Percentiles rank a stretch among this genome's conserved stretches.
Conservation (phyloP, 805 yeast species). For the Cyberlindnera suaveolens region DNA sequence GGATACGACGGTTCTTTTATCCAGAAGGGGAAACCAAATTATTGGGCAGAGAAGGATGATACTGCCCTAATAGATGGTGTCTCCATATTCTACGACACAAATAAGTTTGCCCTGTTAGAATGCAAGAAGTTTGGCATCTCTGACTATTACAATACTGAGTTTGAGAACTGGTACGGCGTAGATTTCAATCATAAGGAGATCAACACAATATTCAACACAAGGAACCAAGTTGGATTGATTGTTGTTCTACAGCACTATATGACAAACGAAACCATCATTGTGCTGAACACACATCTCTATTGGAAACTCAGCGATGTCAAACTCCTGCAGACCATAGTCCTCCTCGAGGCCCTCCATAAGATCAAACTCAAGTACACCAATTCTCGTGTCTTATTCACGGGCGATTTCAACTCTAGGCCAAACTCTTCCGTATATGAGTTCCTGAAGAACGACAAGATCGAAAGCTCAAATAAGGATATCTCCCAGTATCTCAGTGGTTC, state of each 20-base stretch:
- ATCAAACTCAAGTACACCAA: conserved; percentile 23
- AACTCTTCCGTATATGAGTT: conserved; percentile 44
- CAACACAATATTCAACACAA: conserved; percentile 29
- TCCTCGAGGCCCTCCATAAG: conserved; percentile 30
- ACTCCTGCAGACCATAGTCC: conserved; percentile 43
- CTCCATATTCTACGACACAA: conserved; percentile 44
- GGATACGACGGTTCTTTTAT: conserved; percentile 44
- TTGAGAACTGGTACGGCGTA: conserved; percentile 7
- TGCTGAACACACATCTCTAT: conserved; percentile 56
- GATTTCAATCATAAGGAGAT: conserved; percentile 17
- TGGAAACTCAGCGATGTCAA: conserved; percentile 56
- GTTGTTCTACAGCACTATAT: conserved; percentile 39
- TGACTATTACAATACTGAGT: conserved; percentile 13
- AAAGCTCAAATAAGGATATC: conserved; percentile 20
- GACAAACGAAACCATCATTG: conserved; percentile 35
- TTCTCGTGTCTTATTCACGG: conserved; percentile 40
- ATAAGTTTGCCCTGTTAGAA: conserved; percentile 37
- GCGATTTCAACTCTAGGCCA: conserved; percentile 52
- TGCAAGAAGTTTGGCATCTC: conserved; percentile 28
- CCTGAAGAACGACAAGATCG: conserved; percentile 28
- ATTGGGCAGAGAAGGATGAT: conserved; percentile 42
- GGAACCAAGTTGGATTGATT: conserved; percentile 56
- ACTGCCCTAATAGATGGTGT: conserved; percentile 50
- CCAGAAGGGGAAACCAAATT: conserved; percentile 43
- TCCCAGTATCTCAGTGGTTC: conserved; percentile 13